Conservation (phyloP, 2,329 filamentous ascomycete genomes). For the Dactylellina haptotyla region DNA sequence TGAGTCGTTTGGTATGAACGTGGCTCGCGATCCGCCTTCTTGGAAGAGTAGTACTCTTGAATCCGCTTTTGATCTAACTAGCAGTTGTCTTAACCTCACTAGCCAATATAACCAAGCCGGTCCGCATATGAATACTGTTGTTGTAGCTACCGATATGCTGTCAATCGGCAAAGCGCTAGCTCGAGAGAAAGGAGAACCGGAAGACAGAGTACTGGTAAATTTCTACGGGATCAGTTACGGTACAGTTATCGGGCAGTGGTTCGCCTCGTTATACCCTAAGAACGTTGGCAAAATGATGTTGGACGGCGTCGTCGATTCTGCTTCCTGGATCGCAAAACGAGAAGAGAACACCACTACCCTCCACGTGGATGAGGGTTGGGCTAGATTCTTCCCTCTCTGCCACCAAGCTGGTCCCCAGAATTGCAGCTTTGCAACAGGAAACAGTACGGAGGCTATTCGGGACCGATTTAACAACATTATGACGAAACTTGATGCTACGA, state of each 20-base stretch:
- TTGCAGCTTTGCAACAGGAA: slow-evolving; percentile 36
- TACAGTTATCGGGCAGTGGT: slow-evolving; percentile 46
- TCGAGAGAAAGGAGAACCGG: slow-evolving; percentile 19
- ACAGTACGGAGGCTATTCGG: slow-evolving; percentile 8
- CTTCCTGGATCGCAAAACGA: slow-evolving; percentile 10
- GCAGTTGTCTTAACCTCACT: slow-evolving; percentile 13
- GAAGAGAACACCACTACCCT: slow-evolving; percentile 5
- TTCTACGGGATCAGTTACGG: slow-evolving; percentile 45
- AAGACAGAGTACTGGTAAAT: slow-evolving; percentile 33
- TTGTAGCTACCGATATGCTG: slow-evolving; percentile 48
- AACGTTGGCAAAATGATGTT: slow-evolving; percentile 40
- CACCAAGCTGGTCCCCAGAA: slow-evolving; percentile 16
- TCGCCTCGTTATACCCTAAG: slow-evolving; percentile 40
- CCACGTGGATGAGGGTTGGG: slow-evolving; percentile 42
- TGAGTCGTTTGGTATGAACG: slow-evolving; percentile 1
- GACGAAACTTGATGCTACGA: slow-evolving; percentile 34
- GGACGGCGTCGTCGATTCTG: slow-evolving; percentile 39
- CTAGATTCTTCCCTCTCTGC: slow-evolving; percentile 30
- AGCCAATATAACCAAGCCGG: slow-evolving; percentile 38
- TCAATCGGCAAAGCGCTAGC: slow-evolving; percentile 41
- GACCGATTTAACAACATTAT: slow-evolving; percentile 34
- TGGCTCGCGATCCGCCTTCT: slow-evolving; percentile 19
- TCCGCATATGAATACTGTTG: slow-evolving; percentile 39
- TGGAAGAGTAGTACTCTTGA: slow-evolving; percentile 4
- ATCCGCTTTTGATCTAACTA: neutral